Percentiles rank a stretch among this genome's conserved stretches.
Evolutionary conservation across 768 basidiomycete species (phyloP).

Genomic region (Gymnopilus dilepis): DNA sequence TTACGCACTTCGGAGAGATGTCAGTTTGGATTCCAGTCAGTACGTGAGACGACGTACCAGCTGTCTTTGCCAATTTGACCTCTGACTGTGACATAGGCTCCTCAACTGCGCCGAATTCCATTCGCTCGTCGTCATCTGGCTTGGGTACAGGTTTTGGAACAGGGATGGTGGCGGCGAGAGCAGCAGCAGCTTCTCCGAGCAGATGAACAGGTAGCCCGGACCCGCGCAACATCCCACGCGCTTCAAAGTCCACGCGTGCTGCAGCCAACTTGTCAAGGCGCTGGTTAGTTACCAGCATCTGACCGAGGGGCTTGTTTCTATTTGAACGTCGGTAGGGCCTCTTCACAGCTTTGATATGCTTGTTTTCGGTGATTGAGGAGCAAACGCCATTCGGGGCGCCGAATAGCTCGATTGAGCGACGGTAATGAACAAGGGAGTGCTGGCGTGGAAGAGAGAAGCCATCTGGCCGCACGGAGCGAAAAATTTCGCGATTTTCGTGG

Average conservation of each 20-base stretch:
- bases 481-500: constrained; percentile 29
- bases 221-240: constrained; percentile 20
- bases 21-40: too few species aligned
- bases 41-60: neutral
- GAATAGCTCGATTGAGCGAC: constrained; percentile 21
- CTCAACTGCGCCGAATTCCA: constrained; percentile 14
- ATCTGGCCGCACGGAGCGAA: constrained; percentile 19
- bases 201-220: too few species aligned
- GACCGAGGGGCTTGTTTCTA: constrained; percentile 34
- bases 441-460: constrained; percentile 29
- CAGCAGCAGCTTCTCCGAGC: constrained; percentile 3
- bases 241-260: constrained; percentile 16
- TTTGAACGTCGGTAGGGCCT: constrained; percentile 39
- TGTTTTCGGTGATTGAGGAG: constrained; percentile 39
- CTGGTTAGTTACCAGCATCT: constrained; percentile 41
- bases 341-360: constrained; percentile 41
- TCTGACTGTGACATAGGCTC: constrained; percentile 18
- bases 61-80: constrained; percentile 11
- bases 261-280: constrained; percentile 35
- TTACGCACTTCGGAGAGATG: neutral
- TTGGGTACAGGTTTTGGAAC: constrained; percentile 14
- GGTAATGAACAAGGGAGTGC: constrained; percentile 30
- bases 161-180: constrained; percentile 17
- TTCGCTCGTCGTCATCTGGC: constrained; percentile 18
- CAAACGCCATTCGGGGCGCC: constrained; percentile 34